Base-by-base conservation (phyloP, 257 asterid species). In the Cordia subcordata region DNA sequence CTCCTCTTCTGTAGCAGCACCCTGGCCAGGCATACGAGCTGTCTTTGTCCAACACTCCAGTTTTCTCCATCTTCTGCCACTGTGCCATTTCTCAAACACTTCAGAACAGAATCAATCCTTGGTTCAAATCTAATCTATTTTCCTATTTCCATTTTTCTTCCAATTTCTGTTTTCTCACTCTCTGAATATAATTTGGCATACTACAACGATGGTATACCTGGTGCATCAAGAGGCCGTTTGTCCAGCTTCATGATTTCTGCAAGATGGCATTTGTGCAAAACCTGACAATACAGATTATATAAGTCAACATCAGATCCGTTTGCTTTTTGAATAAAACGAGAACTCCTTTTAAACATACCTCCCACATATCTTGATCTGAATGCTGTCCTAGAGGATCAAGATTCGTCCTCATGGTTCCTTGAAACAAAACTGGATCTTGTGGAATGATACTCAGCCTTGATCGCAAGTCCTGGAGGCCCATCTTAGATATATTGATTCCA, bases 31-130 rank as follows among this genome's bases (percentile, higher is more conserved):
- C 96, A 86, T n/a, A 89, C 76, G 0, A 86, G 88, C 54, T 89
- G 96, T 79, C 94, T 73, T 70, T 86, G 95, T 54, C 95, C 92
- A 47, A 89, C 62, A 19, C 95, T 89, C 96, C 95, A 79, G 55
- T 86, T 89, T 58, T 80, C 95, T 68, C 96, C 96, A 73, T 86
- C 94, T 81, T 86, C 95, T 51, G 83, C 87, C 40, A 89, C 96
- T 89, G 82, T 64, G 55, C 3, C 18, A 66, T 49, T 40, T 18
- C 8, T 46, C 49, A 44, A n/a, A 44, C 20, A 16, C 44, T 18
- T 5, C 20, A 32, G 47, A 42, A 16, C 10, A 10, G 42, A 53
- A 32, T 11, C 5, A 16, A 10, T 42, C 4, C 8, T 27, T 6
- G 35, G 35, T 6, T 27, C 35, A 27, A 27, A 27, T 6, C 35